phyloP scores from a whole-genome alignment of 2,329 filamentous ascomycete species.

The Rhytidhysteron rufulum region DNA sequence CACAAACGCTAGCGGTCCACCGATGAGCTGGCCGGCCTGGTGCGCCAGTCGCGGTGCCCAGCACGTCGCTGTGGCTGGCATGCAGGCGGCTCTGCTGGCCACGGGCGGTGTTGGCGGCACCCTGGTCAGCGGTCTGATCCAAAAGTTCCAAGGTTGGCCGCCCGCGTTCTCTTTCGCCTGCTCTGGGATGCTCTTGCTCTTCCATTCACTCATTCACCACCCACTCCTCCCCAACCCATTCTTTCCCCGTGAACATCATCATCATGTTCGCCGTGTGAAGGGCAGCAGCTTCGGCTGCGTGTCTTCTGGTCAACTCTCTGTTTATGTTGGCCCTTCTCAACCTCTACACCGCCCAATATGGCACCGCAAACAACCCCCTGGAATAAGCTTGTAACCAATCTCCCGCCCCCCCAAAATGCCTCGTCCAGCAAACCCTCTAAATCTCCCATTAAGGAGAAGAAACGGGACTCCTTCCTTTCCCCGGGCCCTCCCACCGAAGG shows the following conservation, averaged over 20 bases:
- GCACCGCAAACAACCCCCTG: constrained; percentile 44
- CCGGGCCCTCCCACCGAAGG: constrained; percentile 46
- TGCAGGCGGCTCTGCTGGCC: too few relatives aligned
- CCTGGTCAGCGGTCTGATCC: too few relatives aligned
- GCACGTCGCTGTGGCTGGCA: too few relatives aligned
- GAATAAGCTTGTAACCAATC: constrained; percentile 35
- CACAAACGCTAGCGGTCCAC: too few relatives aligned
- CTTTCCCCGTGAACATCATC: too few relatives aligned
- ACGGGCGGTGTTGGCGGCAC: too few relatives aligned
- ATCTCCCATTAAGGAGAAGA: constrained; percentile 22
- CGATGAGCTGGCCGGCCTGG: too few relatives aligned
- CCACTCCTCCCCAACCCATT: constrained; percentile 5
- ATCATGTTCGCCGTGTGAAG: constrained; percentile 40
- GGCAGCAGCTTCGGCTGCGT: constrained; percentile 47
- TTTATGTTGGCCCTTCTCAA: constrained; percentile 27
- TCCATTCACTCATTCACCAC: too few relatives aligned
- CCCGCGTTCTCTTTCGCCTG: too few relatives aligned
- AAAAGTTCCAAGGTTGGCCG: too few relatives aligned
- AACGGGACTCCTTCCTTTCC: constrained; percentile 28
- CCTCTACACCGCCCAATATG: constrained; percentile 40
- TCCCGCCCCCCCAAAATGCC: constrained; percentile 25
- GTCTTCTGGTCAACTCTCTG: constrained; percentile 32
- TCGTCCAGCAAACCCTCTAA: constrained; percentile 17
- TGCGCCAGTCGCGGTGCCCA: too few relatives aligned
- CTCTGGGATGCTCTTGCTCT: too few relatives aligned